Evolutionary conservation across 2,329 filamentous ascomycete genomes (phyloP), one percentile per base, ranked within the genome.

Genomic region (Diaporthe sp.): DNA sequence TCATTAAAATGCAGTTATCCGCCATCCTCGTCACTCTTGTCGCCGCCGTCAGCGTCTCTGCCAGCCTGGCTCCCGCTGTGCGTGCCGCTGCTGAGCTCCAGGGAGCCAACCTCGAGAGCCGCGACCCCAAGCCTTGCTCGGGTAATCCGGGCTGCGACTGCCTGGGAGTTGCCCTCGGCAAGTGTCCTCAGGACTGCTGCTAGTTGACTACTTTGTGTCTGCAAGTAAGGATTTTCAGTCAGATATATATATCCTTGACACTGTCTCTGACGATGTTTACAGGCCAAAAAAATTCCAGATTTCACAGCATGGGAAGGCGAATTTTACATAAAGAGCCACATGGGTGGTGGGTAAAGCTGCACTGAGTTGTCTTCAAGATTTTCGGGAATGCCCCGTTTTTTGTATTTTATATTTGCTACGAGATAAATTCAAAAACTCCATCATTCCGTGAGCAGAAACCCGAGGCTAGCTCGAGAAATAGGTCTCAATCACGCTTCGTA

Each of bases 1-100:
- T 25, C 39, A 63, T 17, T 44, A 72, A 51, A 39, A 72, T 63
- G 71, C 71, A 72, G 71, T 63, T 73, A 34, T 61, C 44, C 25
- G 34, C 71, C n/a, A 39, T 73, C n/a, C 20, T 63, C 1, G 44
- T 65, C 31, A 49, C 71, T 51, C 39, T 58, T 20, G 25, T 72
- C 9, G 71, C 71, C 22, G 44, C 71, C 10, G 57, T 60, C 42
- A 28, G 53, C 55, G 71, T 72, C 39, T 44, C 57, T 49, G 53
- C 71, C 42, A 67, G 63, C 63, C 44, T 67, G 20, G 63, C 63
- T 25, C 63, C 63, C 44, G 63, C 63, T 22, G 63, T 68, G 13
- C 63, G 44, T 15, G 63, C 28, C 63, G 63, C 63, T 13, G 47
- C 47, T 25, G 63, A 68, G 63, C 47, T 68, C 22, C 5, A 53